A percentile compares a stretch with the other conserved stretches of the same genome.
Evolutionary conservation across 2,329 filamentous ascomycete genomes (phyloP).

Genomic region (Exophiala xenobiotica): DNA sequence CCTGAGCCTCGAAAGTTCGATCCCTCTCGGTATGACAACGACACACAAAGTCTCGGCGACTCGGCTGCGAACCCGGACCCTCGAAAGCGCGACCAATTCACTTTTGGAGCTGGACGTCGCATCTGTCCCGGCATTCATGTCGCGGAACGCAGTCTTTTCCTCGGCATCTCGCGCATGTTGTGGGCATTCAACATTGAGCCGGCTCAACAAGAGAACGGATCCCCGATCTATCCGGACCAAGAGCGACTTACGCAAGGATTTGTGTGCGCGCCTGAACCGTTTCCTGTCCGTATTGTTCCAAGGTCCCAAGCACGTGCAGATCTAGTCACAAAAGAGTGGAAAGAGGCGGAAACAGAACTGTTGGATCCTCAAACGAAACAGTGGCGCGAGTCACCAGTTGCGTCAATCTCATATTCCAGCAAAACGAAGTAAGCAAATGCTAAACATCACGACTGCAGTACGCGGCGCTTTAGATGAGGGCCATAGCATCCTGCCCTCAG

Average conservation of each 20-base stretch:
- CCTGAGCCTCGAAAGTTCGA: conserved; percentile 34
- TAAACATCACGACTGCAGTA: too few relatives aligned
- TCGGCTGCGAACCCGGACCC: conserved; percentile 34
- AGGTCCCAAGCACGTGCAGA: conserved; percentile 36
- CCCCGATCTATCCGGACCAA: conserved; percentile 38
- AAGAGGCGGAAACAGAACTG: conserved; percentile 9
- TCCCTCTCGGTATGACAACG: conserved; percentile 34
- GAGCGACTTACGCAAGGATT: conserved; percentile 46
- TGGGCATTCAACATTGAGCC: conserved; percentile 35
- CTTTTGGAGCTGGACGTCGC: conserved; percentile 35
- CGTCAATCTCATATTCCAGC: conserved; percentile 9
- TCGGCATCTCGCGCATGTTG: conserved; percentile 33
- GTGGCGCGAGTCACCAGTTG: conserved; percentile 8
- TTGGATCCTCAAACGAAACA: conserved; percentile 19
- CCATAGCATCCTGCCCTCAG: too few relatives aligned
- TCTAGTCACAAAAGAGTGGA: conserved; percentile 14
- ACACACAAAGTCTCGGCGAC: conserved; percentile 33
- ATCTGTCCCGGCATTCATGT: conserved; percentile 38
- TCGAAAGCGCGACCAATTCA: conserved; percentile 31
- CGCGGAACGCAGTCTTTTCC: conserved; percentile 34
- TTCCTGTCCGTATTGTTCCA: conserved; percentile 38
- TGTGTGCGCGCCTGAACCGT: conserved; percentile 46
- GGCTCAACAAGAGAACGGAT: conserved; percentile 33
- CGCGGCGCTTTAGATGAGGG: too few relatives aligned
- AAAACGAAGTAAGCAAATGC: neutral